Base-by-base conservation (phyloP, 2,329 filamentous ascomycete species). In the Paracorniculantispora psalliotae region DNA sequence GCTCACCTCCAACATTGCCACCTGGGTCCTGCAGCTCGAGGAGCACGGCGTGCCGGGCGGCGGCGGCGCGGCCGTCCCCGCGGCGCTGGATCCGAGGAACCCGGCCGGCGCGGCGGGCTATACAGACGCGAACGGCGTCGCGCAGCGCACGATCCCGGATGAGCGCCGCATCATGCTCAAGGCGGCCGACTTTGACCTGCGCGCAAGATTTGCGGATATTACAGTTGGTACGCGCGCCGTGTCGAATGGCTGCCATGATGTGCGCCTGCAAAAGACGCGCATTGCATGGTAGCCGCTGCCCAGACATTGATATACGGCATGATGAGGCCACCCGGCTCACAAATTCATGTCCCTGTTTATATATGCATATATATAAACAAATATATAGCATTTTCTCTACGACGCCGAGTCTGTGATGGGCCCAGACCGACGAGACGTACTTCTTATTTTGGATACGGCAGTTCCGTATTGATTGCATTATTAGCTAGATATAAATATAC, bases 81-180 rank as follows among this genome's bases (percentile, higher is more conserved):
- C 46, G n/a, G 55, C 39, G 3, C 75, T 74, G 7, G 74, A 77
- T 2, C 72, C 73, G 9, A 57, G 21, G 21, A 55, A 46, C 49
- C 57, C 56, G n/a, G 43, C n/a, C n/a, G n/a, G n/a, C n/a, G n/a
- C 13, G 12, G 46, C 44, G 4, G 49, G 50, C 17, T 61, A 54
- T 35, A 46, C 35, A 1, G 59, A 58, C 15, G 39, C 54, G 8
- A 19, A 48, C 2, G 59, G 59, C 28, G 44, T 49, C 7, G 26
- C 50, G 25, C 54, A 61, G 35, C 61, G 19, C 28, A 63, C 58
- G 5, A 76, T 85, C 6, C 80, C 82, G 0, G 81, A 81, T 60
- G 75, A 81, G 59, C 81, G 74, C 65, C 78, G 82, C 10, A 74
- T 85, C 59, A 84, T 84, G 76, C 76, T 85, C 48, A 76, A 79